Conservation (phyloP, 371 early-diverging fungal genomes). For the Cokeromyces recurvatus region DNA sequence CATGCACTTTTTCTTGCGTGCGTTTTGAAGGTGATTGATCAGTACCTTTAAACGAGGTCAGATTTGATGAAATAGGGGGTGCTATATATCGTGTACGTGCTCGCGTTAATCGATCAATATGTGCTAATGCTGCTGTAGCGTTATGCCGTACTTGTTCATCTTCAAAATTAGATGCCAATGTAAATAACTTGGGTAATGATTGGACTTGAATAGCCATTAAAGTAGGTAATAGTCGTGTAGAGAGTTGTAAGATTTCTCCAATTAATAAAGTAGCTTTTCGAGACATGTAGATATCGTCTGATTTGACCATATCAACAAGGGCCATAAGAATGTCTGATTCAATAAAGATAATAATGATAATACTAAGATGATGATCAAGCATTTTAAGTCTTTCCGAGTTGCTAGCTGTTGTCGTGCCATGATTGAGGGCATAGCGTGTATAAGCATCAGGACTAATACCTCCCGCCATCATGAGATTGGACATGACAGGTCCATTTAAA, state of each 20-base stretch:
- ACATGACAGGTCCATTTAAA: constrained; percentile 17
- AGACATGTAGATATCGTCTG: constrained; percentile 46
- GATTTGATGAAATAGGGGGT: constrained; percentile 6
- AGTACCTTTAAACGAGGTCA: constrained; percentile 8
- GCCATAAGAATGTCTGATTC: constrained; percentile 78
- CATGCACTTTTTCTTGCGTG: constrained; percentile 53
- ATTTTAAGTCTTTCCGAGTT: constrained; percentile 53
- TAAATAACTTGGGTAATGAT: constrained; percentile 72
- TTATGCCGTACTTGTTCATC: constrained; percentile 72
- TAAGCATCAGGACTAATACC: constrained; percentile 23
- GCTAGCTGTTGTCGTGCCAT: constrained; percentile 23
- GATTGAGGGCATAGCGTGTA: constrained; percentile 8
- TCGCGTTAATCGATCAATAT: constrained; percentile 64
- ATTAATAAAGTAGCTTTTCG: constrained; percentile 68
- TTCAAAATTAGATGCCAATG: constrained; percentile 71
- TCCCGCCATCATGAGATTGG: constrained; percentile 23
- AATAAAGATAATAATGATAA: constrained; percentile 72
- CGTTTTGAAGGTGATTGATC: constrained; percentile 14
- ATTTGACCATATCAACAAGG: constrained; percentile 48
- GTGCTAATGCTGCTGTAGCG: constrained; percentile 69
- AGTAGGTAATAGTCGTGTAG: constrained; percentile 62
- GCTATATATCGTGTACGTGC: constrained; percentile 27
- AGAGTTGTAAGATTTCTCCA: constrained; percentile 73
- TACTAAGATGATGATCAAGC: constrained; percentile 66
- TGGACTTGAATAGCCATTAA: constrained; percentile 57